Evolutionary conservation across 2,329 filamentous ascomycete species (phyloP).

Genomic region (Talaromyces piceae): DNA sequence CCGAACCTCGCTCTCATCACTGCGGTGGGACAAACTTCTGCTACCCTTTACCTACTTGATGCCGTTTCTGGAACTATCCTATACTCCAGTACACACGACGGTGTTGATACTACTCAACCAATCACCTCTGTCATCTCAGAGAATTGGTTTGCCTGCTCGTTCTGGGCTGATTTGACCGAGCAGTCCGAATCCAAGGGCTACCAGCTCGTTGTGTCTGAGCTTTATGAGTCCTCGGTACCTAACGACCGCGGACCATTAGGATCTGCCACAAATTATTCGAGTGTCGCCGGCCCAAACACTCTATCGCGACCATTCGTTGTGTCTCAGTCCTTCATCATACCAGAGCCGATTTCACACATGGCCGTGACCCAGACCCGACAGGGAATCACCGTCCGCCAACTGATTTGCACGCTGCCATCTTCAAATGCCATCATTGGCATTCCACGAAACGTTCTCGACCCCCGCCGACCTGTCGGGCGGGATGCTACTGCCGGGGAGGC

Average conservation of each 20-base stretch:
- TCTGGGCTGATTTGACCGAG: constrained; percentile 51
- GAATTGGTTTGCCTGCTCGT: constrained; percentile 91
- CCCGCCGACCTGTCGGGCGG: constrained; percentile 75
- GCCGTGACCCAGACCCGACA: constrained; percentile 83
- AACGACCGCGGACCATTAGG: constrained; percentile 80
- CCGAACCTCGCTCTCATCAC: constrained; percentile 75
- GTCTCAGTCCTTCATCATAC: constrained; percentile 73
- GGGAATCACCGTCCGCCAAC: constrained; percentile 76
- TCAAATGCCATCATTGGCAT: constrained; percentile 71
- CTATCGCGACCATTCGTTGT: constrained; percentile 64
- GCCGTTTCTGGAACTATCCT: constrained; percentile 77
- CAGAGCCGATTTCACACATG: constrained; percentile 69
- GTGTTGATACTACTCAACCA: constrained; percentile 65
- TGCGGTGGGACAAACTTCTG: constrained; percentile 53
- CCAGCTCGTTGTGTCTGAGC: constrained; percentile 75
- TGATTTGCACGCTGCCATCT: constrained; percentile 70
- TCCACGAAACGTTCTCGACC: constrained; percentile 71
- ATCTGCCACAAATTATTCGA: constrained; percentile 65
- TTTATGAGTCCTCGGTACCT: constrained; percentile 76
- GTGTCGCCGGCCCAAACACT: constrained; percentile 57
- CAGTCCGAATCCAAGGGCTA: constrained; percentile 62
- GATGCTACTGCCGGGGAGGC: constrained; percentile 72
- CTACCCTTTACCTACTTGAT: constrained; percentile 74
- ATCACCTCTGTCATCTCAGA: constrained; percentile 77
- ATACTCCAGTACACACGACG: constrained; percentile 60